Evolutionary conservation across 495 filamentous ascomycete species (phyloP), one percentile per base, ranked within the genome.

Genomic region (Schizothecium vesticola): DNA sequence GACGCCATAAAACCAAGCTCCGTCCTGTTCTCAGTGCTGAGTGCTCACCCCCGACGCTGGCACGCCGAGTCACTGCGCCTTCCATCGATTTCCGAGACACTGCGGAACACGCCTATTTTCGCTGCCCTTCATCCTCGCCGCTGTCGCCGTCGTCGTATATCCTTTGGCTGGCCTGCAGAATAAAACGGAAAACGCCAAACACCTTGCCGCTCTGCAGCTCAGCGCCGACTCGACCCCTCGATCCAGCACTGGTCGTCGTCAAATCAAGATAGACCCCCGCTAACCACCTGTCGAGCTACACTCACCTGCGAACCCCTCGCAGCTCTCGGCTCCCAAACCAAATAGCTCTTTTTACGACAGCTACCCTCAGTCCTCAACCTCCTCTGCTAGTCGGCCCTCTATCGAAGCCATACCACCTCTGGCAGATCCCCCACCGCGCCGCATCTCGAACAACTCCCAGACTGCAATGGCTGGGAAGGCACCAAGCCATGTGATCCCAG

Each of bases 331-430:
- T 56, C 29, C 68, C n/a, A 69, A 25, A 74, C 77, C 43, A n/a
- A 51, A n/a, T 19, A 51, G 6, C 5, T 43, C 31, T n/a, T 51
- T n/a, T n/a, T n/a, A 51, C 19, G 16, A 51, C 36, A 31, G 28
- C 28, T 10, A 51, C 6, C 36, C 36, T 51, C 36, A 12, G 16
- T 51, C 16, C 16, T 19, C 36, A 51, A n/a, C 19, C 16, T 8
- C 43, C 19, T 51, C 43, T 51, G 43, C 43, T 19, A n/a, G 7
- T n/a, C 19, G 16, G 78, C 79, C 80, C 80, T 79, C 74, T 64
- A 65, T 70, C 68, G 80, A 82, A 80, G 80, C 74, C 78, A 75
- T 72, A 72, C 72, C 73, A 77, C 78, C 77, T 72, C 66, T 77
- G 77, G 80, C 79, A 75, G 74, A 77, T 29, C 62, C 12, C 28